Percentiles rank a stretch among this genome's conserved stretches.
Conservation (phyloP, 1,284 basidiomycete genomes). For the Malassezia vespertilionis region DNA sequence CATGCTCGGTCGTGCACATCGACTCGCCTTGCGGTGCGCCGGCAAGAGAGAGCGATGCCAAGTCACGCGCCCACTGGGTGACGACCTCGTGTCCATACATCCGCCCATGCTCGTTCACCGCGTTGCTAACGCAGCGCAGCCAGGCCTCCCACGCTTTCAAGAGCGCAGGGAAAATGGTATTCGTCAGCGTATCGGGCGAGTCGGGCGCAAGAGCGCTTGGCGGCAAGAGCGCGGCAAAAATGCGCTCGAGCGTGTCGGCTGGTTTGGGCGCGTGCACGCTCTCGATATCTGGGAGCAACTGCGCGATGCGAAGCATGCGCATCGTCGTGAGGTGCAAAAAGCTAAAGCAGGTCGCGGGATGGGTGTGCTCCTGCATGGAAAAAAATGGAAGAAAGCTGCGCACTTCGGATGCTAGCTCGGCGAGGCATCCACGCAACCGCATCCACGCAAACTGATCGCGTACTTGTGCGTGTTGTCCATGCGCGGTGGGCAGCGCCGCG, state of each 20-base stretch:
- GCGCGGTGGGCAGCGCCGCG: constrained; percentile 23
- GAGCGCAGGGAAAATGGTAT: constrained; percentile 29
- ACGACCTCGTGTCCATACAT: constrained; percentile 41
- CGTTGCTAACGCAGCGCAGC: constrained; percentile 23
- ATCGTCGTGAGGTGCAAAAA: constrained; percentile 32
- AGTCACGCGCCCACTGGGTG: constrained; percentile 25
- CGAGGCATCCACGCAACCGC: constrained; percentile 26
- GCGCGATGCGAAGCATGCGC: constrained; percentile 29
- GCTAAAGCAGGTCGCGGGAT: constrained; percentile 32
- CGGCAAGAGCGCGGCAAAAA: neutral
- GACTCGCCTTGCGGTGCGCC: neutral
- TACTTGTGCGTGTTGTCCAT: constrained; percentile 15
- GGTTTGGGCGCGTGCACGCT: too few species aligned
- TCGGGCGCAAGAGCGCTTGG: constrained; percentile 2
- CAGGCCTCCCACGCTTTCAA: constrained; percentile 35
- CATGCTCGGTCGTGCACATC: neutral
- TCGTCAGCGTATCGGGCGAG: constrained; percentile 34
- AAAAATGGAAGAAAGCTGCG: constrained; percentile 32
- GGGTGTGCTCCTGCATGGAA: constrained; percentile 18
- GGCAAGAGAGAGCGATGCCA: constrained; percentile 17
- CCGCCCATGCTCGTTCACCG: constrained; percentile 36
- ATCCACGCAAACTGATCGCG: constrained; percentile 38
- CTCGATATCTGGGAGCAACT: constrained; percentile 24
- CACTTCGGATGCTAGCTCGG: constrained; percentile 27
- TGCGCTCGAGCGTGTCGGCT: constrained; percentile 13